A percentile compares a stretch with the other conserved stretches of the same genome.
These are phyloP conservation scores for Crithidia mellificae DNA, from an alignment of 208 protist genomes.

Conservation along the genomic window DNA sequence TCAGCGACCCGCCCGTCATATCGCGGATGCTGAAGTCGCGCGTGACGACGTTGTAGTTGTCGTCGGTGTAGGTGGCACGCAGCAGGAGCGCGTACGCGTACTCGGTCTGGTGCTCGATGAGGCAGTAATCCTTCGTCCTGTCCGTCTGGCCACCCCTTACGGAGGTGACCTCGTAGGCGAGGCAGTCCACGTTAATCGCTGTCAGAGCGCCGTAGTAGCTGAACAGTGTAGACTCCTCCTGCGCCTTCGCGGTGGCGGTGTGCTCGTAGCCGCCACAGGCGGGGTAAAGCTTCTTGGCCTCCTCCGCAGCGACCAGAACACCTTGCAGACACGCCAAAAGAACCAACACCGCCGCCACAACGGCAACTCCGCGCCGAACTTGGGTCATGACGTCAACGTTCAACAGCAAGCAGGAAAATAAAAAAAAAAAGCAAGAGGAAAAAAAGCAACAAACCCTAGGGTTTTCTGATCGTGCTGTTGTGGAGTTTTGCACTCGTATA, in stretches of 20 bases:
- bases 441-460: slow-evolving; percentile 8
- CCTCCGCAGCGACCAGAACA: neutral
- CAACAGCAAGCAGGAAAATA: neutral
- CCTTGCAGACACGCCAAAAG: slow-evolving; percentile 23
- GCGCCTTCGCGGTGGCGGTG: slow-evolving; percentile 18
- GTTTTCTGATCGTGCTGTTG: too few relatives aligned
- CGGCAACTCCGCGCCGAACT: neutral
- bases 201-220: slow-evolving; percentile 7
- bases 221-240: slow-evolving; percentile 27
- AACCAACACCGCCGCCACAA: neutral
- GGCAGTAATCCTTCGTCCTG: slow-evolving; percentile 46
- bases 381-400: neutral
- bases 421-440: slow-evolving; percentile 9
- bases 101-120: slow-evolving; percentile 62
- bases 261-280: slow-evolving; percentile 43
- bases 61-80: slow-evolving; percentile 38
- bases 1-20: slow-evolving; percentile 59
- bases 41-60: slow-evolving; percentile 12
- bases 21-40: slow-evolving; percentile 64
- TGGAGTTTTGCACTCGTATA: neutral
- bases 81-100: slow-evolving; percentile 56
- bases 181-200: slow-evolving; percentile 47
- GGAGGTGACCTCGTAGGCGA: slow-evolving; percentile 68
- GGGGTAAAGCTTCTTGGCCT: slow-evolving; percentile 52
- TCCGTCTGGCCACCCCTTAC: slow-evolving; percentile 30